Base-by-base conservation (phyloP, 768 basidiomycete species). In the Rhizopogon salebrosus region DNA sequence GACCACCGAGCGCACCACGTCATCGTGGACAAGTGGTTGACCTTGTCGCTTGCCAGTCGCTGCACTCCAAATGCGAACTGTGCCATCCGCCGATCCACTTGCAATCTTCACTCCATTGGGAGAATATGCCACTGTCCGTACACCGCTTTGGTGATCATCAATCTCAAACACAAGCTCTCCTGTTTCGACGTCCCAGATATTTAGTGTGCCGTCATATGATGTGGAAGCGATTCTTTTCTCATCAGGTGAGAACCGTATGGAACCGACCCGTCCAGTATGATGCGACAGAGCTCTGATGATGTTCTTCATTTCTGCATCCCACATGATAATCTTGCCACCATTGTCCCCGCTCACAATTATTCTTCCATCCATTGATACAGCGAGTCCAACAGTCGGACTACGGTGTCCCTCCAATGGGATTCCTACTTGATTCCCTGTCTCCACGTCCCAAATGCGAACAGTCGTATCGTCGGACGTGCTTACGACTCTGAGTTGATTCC, bases 101-200 rank as follows among this genome's bases (percentile, higher is more conserved):
- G 50, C 56, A 43, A 81, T 61, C 42, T 71, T 64, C 35, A 64
- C 66, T 5, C 72, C 72, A 59, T 78, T 72, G 20, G 74, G 74
- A 2, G 75, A 76, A 52, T 75, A 70, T 56, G 64, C 58, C 43
- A 75, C 72, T 5, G 11, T 7, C 23, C 22, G 3, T 7, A 46
- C 27, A 4, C 0, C 3, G 43, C 20, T 14, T 6, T 16, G 23
- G 14, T 46, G 43, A 18, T 46, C 23, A 27, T 26, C 10, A 11
- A 27, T 9, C 24, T 27, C 23, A 14, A 46, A 7, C 11, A 46
- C 10, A 4, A 26, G 13, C 10, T 46, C 10, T 26, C 43, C 26
- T 10, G 27, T 46, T 11, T 34, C n/a, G n/a, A n/a, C n/a, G n/a
- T n/a, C n/a, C n/a, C n/a, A n/a, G n/a, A n/a, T n/a, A n/a, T n/a